These are phyloP conservation scores for Aspergillus phoenicis DNA, from an alignment of 2,329 filamentous ascomycete species.

Conservation along the genomic window DNA sequence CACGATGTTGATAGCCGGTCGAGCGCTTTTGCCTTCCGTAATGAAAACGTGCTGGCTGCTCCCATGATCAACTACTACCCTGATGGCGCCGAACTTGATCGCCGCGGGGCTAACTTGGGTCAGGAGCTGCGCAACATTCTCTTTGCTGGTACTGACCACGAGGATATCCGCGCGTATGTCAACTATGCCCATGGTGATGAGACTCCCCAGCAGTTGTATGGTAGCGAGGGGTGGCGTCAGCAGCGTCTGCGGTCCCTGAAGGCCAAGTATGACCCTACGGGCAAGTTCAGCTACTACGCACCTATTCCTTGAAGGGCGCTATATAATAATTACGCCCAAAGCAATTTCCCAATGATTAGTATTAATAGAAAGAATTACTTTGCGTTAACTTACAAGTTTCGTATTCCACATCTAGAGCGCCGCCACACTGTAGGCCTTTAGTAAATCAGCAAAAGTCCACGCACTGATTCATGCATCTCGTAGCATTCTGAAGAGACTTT, in stretches of 20 bases:
- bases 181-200: constrained; percentile 38
- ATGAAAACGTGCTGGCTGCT: constrained; percentile 46
- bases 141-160: constrained; percentile 21
- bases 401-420: no score
- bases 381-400: no score
- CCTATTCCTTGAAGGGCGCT: constrained; percentile 23
- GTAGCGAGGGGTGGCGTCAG: constrained; percentile 36
- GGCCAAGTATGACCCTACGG: constrained; percentile 39
- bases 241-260: constrained; percentile 36
- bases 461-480: no score
- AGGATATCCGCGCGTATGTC: constrained; percentile 32
- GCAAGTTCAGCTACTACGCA: constrained; percentile 33
- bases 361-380: no score
- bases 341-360: no score
- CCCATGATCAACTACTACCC: constrained; percentile 37
- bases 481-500: no score
- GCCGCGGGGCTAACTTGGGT: constrained; percentile 31
- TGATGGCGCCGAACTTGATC: constrained; percentile 24
- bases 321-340: no score
- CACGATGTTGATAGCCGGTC: constrained; percentile 37
- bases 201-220: constrained; percentile 32
- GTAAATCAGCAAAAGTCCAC: no score
- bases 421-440: no score
- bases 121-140: constrained; percentile 34
- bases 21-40: constrained; percentile 52